Evolutionary conservation across 306 rosid species (phyloP).

Genomic region (Crataegus laevigata): DNA sequence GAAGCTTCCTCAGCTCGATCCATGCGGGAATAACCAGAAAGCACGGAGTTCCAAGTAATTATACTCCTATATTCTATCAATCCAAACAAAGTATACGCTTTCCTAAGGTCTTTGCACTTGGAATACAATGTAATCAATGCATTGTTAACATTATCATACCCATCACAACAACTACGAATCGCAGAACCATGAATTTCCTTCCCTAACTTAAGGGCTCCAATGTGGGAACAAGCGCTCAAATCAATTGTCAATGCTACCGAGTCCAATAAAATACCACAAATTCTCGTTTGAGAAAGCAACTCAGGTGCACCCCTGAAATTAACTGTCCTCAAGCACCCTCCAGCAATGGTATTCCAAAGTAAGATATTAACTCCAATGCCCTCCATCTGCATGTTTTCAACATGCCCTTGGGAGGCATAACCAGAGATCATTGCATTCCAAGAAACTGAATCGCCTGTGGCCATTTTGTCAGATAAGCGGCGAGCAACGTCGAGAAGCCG

Average conservation of each 20-base stretch:
- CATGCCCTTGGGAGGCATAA: slow-evolving; percentile 57
- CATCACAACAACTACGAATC: slow-evolving; percentile 37
- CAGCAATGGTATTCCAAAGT: slow-evolving; percentile 70
- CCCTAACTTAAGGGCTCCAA: slow-evolving; percentile 61
- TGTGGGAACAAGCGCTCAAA: slow-evolving; percentile 66
- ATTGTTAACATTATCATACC: slow-evolving; percentile 42
- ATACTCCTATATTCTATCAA: slow-evolving; percentile 36
- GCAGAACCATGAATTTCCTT: slow-evolving; percentile 72
- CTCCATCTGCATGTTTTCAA: slow-evolving; percentile 41
- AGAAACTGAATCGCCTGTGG: slow-evolving; percentile 52
- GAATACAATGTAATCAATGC: slow-evolving; percentile 82
- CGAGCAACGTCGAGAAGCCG: slow-evolving; percentile 61
- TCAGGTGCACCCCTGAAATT: slow-evolving; percentile 41
- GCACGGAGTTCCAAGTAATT: slow-evolving; percentile 75
- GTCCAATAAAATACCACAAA: slow-evolving; percentile 39
- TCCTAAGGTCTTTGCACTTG: slow-evolving; percentile 57
- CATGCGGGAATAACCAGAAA: slow-evolving; percentile 60
- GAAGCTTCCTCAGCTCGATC: slow-evolving; percentile 63
- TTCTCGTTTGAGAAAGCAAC: slow-evolving; percentile 65
- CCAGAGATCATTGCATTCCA: slow-evolving; percentile 70
- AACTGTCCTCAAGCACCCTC: slow-evolving; percentile 50
- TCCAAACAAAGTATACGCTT: slow-evolving; percentile 50
- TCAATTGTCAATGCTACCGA: slow-evolving; percentile 51
- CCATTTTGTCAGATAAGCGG: slow-evolving; percentile 59
- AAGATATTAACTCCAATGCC: slow-evolving; percentile 36